Evolutionary conservation across 1,284 basidiomycete species (phyloP).

Genomic region (Paramarasmius palmivorus): DNA sequence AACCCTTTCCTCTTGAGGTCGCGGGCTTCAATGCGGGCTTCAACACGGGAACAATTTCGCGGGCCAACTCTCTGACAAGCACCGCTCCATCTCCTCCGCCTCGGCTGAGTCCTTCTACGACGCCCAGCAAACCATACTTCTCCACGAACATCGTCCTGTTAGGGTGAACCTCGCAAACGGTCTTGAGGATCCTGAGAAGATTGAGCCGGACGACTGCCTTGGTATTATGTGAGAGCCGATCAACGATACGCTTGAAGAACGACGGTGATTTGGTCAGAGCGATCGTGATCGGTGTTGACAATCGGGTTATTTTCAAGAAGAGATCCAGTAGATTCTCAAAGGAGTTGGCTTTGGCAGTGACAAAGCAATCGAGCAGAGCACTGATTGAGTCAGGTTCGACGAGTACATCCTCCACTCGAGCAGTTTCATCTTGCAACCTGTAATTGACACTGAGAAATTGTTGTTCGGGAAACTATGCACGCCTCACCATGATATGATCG

Average conservation of each 20-base stretch:
- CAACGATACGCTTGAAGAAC: constrained; percentile 87
- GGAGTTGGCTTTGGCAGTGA: constrained; percentile 85
- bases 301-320: constrained; percentile 85
- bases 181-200: constrained; percentile 82
- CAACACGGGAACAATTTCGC: constrained; percentile 77
- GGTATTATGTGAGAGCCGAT: constrained; percentile 77
- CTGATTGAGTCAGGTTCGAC: constrained; percentile 72
- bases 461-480: neutral
- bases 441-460: neutral
- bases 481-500: constrained; percentile 84
- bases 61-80: constrained; percentile 85
- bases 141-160: constrained; percentile 82
- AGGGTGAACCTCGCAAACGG: constrained; percentile 87
- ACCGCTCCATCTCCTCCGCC: constrained; percentile 79
- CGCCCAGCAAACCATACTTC: constrained; percentile 74
- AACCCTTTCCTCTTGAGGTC: constrained; percentile 20
- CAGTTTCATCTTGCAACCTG: constrained; percentile 93
- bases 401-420: constrained; percentile 89
- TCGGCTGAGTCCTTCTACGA: constrained; percentile 77
- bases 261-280: constrained; percentile 74
- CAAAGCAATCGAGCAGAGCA: constrained; percentile 81
- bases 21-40: constrained; percentile 64
- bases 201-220: constrained; percentile 91
- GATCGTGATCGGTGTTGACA: constrained; percentile 76
- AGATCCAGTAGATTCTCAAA: constrained; percentile 96